A percentile compares a stretch with the other conserved stretches of the same genome.
These are phyloP conservation scores for Trebouxia sp. DNA, from an alignment of 139 green algal genomes.

Conservation along the genomic window DNA sequence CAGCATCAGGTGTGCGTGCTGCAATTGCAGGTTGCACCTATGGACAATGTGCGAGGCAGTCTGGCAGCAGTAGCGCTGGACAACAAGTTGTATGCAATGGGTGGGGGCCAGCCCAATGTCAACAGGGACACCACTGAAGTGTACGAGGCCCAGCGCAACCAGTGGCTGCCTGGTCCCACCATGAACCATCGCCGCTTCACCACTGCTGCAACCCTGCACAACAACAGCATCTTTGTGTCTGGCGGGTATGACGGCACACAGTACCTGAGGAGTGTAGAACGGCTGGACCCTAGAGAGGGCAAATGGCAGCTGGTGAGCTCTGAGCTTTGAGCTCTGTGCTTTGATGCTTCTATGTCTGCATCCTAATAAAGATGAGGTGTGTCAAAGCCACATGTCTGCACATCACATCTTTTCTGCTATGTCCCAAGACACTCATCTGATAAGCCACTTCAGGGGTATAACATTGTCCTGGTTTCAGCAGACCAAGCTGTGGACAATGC, in stretches of 20 bases:
- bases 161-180: slow-evolving; percentile 34
- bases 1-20: no score
- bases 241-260: slow-evolving; percentile 43
- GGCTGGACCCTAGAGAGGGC: slow-evolving; percentile 45
- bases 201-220: slow-evolving; percentile 34
- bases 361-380: neutral
- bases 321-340: neutral
- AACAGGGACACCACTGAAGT: slow-evolving; percentile 45
- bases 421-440: no score
- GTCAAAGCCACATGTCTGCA: neutral
- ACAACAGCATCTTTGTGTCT: slow-evolving; percentile 42
- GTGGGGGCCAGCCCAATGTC: slow-evolving; percentile 35
- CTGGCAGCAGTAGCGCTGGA: slow-evolving; percentile 36
- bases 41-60: slow-evolving; percentile 44
- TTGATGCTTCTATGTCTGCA: no score
- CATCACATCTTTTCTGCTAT: neutral
- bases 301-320: slow-evolving; percentile 42
- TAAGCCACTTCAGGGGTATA: no score
- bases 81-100: slow-evolving; percentile 45
- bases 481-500: no score
- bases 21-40: slow-evolving; percentile 34
- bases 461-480: no score
- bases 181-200: slow-evolving; percentile 46
- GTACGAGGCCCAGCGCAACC: slow-evolving; percentile 36
- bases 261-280: slow-evolving; percentile 43